Conservation (phyloP, 2,329 filamentous ascomycete species). For the Aaosphaeria pasadenensis region DNA sequence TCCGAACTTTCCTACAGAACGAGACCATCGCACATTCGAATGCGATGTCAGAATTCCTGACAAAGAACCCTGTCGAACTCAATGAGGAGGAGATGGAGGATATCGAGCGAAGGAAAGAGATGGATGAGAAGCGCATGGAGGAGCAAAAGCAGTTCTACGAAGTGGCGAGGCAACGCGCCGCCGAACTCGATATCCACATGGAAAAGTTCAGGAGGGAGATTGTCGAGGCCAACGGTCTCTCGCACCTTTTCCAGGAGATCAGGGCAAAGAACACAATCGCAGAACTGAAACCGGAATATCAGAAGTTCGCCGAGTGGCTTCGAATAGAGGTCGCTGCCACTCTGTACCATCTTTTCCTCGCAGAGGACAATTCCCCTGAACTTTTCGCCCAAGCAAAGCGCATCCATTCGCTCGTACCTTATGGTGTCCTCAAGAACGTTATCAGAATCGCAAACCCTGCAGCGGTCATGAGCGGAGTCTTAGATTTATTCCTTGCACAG, state of each 20-base stretch:
- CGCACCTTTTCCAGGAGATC: conserved; percentile 90
- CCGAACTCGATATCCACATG: conserved; percentile 97
- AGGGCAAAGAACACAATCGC: conserved; percentile 82
- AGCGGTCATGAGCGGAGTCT: conserved; percentile 91
- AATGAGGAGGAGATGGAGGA: conserved; percentile 83
- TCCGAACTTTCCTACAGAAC: conserved; percentile 83
- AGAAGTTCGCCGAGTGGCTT: conserved; percentile 97
- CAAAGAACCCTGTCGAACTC: conserved; percentile 65
- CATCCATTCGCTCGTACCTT: conserved; percentile 93
- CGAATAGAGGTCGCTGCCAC: conserved; percentile 96
- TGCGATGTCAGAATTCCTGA: conserved; percentile 82
- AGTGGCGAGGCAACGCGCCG: conserved; percentile 83
- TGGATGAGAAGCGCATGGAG: conserved; percentile 85
- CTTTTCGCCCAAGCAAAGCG: conserved; percentile 90
- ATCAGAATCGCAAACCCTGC: conserved; percentile 96
- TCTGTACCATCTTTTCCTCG: conserved; percentile 93
- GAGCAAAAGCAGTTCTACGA: conserved; percentile 96
- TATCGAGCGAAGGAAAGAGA: conserved; percentile 71
- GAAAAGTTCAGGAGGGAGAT: conserved; percentile 71
- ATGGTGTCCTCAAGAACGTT: conserved; percentile 90
- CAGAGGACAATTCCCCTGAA: conserved; percentile 96
- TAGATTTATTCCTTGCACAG: conserved; percentile 94
- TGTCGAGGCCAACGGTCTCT: conserved; percentile 78
- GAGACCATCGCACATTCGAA: conserved; percentile 78
- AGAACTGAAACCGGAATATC: conserved; percentile 90